Percentiles rank a stretch among this genome's conserved stretches.
These are phyloP conservation scores for Lachancea kluyveri DNA, from an alignment of 805 yeast species.

Conservation along the genomic window DNA sequence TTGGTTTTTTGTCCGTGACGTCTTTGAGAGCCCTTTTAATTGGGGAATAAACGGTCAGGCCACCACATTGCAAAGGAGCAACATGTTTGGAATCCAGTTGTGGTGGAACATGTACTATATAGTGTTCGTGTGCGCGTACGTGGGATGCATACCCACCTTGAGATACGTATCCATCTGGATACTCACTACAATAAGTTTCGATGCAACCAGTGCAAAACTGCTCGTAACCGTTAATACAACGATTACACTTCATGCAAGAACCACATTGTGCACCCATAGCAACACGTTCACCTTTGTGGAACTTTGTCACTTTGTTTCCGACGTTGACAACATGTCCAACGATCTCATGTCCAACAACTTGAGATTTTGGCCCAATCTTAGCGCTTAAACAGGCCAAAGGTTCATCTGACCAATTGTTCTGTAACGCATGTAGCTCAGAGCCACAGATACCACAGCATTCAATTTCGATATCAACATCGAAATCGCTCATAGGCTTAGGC, in stretches of 20 bases:
- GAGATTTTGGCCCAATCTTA: conserved; percentile 17
- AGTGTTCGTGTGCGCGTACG: conserved; percentile 37
- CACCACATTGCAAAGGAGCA: conserved; percentile 54
- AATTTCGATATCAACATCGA: conserved; percentile 45
- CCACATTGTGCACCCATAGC: conserved; percentile 63
- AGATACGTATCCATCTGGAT: conserved; percentile 22
- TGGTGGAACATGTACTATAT: conserved; percentile 44
- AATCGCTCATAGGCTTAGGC: conserved; percentile 37
- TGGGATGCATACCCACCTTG: conserved; percentile 50
- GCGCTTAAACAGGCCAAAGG: not conserved
- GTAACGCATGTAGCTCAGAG: conserved; percentile 37
- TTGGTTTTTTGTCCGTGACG: conserved; percentile 34
- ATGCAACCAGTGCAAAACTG: conserved; percentile 40
- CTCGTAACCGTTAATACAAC: conserved; percentile 46
- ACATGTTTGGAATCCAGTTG: conserved; percentile 35
- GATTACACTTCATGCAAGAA: conserved; percentile 49
- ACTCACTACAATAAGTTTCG: conserved; percentile 42
- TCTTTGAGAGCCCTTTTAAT: no score
- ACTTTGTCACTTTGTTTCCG: conserved; percentile 39
- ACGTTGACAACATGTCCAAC: conserved; percentile 47
- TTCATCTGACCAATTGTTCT: conserved; percentile 45
- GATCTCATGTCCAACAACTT: conserved; percentile 55
- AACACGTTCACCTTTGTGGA: conserved; percentile 50
- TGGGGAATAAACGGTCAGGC: conserved; percentile 46
- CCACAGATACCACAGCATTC: conserved; percentile 59